phyloP scores from a whole-genome alignment of 768 basidiomycete genomes.

The Psilocybe sp. region DNA sequence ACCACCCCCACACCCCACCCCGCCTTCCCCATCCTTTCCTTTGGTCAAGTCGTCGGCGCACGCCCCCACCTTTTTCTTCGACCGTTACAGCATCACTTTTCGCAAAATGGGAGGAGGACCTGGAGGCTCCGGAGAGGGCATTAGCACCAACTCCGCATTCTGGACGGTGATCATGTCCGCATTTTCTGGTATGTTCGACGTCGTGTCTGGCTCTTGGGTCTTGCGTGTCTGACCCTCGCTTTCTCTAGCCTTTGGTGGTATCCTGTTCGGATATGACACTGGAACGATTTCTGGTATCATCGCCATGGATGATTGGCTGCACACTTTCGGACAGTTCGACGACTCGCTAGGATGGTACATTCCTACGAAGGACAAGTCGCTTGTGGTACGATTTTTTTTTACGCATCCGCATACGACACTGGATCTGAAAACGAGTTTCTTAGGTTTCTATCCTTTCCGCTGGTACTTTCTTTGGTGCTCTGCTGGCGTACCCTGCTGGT shows the following conservation, averaged over 20 bases:
- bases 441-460: conserved; percentile 65
- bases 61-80: neutral
- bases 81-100: conserved; percentile 1
- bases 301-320: conserved; percentile 54
- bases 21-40: conserved; percentile 1
- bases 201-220: neutral
- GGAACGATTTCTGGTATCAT: conserved; percentile 76
- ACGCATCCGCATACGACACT: neutral
- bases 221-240: neutral
- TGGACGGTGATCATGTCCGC: conserved; percentile 34
- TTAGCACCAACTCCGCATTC: conserved; percentile 23
- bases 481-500: conserved; percentile 36
- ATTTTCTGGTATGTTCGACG: conserved; percentile 28
- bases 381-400: conserved; percentile 24
- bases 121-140: conserved; percentile 26
- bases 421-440: neutral
- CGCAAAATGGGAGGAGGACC: conserved; percentile 27
- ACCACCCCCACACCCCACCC: conserved; percentile 6
- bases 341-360: conserved; percentile 25
- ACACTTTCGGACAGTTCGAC: conserved; percentile 37
- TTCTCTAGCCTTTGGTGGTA: conserved; percentile 36
- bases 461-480: conserved; percentile 78
- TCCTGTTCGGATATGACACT: conserved; percentile 66
- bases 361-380: conserved; percentile 41
- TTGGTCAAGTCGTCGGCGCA: neutral